phyloP scores from a whole-genome alignment of 345 rosid species.

The Trapa incisa region DNA sequence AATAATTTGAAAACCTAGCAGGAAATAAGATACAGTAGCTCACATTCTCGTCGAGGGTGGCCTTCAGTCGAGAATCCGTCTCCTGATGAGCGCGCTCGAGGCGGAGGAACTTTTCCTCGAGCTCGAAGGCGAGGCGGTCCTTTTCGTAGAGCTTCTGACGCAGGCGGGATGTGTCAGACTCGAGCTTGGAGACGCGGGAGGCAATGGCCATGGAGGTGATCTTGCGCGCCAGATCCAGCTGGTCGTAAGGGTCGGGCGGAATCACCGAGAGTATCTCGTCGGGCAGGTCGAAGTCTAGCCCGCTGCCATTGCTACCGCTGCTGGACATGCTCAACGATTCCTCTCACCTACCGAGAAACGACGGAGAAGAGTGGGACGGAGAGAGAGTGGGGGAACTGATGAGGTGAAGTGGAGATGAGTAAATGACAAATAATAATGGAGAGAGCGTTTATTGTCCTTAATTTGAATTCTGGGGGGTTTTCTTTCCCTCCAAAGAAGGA shows the following conservation, averaged over 20 bases:
- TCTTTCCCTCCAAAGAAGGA: too few species aligned
- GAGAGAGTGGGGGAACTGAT: not conserved
- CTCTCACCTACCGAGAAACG: not conserved
- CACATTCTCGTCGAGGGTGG: slow-evolving; percentile 61
- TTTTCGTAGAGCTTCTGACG: slow-evolving; percentile 45
- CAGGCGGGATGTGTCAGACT: slow-evolving; percentile 46
- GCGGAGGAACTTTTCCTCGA: slow-evolving; percentile 37
- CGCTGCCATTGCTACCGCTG: slow-evolving; percentile 10
- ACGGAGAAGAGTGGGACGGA: not conserved
- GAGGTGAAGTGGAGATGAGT: not conserved
- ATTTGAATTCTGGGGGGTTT: not conserved
- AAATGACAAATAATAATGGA: not conserved
- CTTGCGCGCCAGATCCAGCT: slow-evolving; percentile 92
- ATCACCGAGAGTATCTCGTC: slow-evolving; percentile 74
- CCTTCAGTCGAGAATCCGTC: slow-evolving; percentile 49
- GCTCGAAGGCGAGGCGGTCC: slow-evolving; percentile 47
- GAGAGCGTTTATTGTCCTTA: not conserved
- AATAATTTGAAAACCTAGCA: not conserved
- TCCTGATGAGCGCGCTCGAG: slow-evolving; percentile 42
- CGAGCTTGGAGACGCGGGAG: slow-evolving; percentile 75
- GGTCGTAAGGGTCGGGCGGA: slow-evolving; percentile 82
- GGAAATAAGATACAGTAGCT: not conserved
- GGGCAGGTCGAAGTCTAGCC: slow-evolving; percentile 44
- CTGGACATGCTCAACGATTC: slow-evolving; percentile 20
- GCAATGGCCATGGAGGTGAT: slow-evolving; percentile 95